phyloP scores from a whole-genome alignment of 768 basidiomycete genomes.

The Suillus clintonianus region DNA sequence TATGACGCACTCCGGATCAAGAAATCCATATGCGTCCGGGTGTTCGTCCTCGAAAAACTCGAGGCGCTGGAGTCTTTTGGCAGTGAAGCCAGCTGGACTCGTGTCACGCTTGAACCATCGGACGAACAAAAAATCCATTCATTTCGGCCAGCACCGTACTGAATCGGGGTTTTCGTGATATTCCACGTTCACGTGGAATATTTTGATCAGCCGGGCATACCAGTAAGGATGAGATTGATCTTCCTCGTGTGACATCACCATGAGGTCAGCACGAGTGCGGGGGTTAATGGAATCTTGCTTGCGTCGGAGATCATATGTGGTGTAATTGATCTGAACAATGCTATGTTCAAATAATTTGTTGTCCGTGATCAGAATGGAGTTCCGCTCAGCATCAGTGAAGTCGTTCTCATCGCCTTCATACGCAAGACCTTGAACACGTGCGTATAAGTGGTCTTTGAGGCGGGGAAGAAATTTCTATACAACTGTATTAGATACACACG shows the following conservation, averaged over 20 bases:
- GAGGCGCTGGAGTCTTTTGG: constrained; percentile 35
- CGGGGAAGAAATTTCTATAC: constrained; percentile 31
- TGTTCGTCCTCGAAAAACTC: constrained; percentile 37
- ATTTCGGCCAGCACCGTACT: not conserved
- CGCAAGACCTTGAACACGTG: not conserved
- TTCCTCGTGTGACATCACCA: constrained; percentile 31
- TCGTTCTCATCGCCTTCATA: constrained; percentile 15
- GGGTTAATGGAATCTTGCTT: constrained; percentile 31
- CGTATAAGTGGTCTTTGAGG: constrained; percentile 12
- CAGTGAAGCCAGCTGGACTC: constrained; percentile 25
- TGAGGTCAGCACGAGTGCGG: constrained; percentile 33
- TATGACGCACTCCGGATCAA: constrained; percentile 45
- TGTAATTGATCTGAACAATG: constrained; percentile 32
- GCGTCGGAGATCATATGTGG: constrained; percentile 27
- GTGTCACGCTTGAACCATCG: constrained; percentile 37
- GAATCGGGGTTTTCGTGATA: not conserved
- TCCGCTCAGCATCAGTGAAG: constrained; percentile 24
- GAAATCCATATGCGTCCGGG: constrained; percentile 41
- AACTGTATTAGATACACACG: not conserved
- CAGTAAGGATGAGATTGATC: constrained; percentile 33
- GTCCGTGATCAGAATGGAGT: constrained; percentile 20
- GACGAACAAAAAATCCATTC: constrained; percentile 46
- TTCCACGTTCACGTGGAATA: constrained; percentile 24
- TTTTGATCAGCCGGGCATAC: constrained; percentile 38
- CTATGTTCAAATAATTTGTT: constrained; percentile 36